Percentiles rank a stretch among this genome's conserved stretches.
Evolutionary conservation across 768 basidiomycete species (phyloP).

Genomic region (Paxillus ammoniavirescens): DNA sequence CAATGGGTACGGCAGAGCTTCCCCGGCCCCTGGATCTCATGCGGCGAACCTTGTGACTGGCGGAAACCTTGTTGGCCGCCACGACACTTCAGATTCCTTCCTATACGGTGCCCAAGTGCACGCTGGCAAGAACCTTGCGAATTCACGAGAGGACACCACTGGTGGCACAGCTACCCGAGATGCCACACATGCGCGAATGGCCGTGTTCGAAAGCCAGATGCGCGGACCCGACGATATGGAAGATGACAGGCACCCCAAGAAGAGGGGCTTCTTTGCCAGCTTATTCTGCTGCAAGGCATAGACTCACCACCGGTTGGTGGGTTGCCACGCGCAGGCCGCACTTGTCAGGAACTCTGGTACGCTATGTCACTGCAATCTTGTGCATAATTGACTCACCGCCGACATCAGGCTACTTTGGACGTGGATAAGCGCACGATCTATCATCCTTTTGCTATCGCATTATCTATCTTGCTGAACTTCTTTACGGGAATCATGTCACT

Average conservation of each 20-base stretch:
- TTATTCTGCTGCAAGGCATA: slow-evolving; percentile 71
- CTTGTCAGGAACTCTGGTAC: slow-evolving; percentile 22
- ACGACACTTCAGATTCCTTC: slow-evolving; percentile 67
- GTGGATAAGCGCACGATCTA: slow-evolving; percentile 31
- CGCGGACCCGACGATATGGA: slow-evolving; percentile 56
- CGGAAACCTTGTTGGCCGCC: slow-evolving; percentile 38
- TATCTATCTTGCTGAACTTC: slow-evolving; percentile 31
- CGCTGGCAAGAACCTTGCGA: slow-evolving; percentile 47
- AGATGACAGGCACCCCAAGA: slow-evolving; percentile 63
- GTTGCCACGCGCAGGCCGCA: slow-evolving; percentile 30
- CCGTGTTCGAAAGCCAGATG: slow-evolving; percentile 68
- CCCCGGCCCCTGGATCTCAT: slow-evolving; percentile 40
- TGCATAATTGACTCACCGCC: slow-evolving; percentile 1
- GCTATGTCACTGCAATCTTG: background rate
- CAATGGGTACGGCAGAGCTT: slow-evolving; percentile 55
- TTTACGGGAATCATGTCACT: slow-evolving; percentile 24
- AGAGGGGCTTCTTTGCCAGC: slow-evolving; percentile 60
- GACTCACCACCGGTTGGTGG: slow-evolving; percentile 29
- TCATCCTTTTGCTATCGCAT: slow-evolving; percentile 30
- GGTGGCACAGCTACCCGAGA: slow-evolving; percentile 37
- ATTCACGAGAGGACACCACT: slow-evolving; percentile 53
- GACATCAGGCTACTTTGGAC: slow-evolving; percentile 14
- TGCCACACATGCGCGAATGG: slow-evolving; percentile 48
- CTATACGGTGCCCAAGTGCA: slow-evolving; percentile 54
- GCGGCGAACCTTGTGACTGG: slow-evolving; percentile 37